Conservation (phyloP, 495 filamentous ascomycete species). For the Talaromyces borbonicus region DNA sequence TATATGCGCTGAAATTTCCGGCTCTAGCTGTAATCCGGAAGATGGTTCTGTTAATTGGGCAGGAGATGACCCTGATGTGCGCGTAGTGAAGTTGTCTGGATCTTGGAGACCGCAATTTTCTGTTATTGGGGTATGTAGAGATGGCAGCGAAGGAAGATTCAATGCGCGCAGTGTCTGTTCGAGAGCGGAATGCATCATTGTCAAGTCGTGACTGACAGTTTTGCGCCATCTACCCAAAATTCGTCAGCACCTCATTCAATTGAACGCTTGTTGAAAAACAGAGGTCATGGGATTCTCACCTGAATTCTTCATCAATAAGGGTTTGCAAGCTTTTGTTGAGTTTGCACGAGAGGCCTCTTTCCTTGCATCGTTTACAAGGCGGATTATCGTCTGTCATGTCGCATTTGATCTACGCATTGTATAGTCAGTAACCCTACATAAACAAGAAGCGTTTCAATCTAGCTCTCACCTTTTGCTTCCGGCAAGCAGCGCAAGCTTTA, state of each 20-base stretch:
- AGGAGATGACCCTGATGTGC: conserved; percentile 9
- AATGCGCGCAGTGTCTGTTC: conserved; percentile 13
- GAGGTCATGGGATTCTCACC: conserved; percentile 12
- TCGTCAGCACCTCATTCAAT: not conserved
- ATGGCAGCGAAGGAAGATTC: conserved; percentile 13
- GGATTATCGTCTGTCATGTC: conserved; percentile 27
- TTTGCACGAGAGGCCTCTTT: conserved; percentile 29
- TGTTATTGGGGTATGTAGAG: conserved; percentile 5
- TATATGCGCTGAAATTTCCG: conserved; percentile 23
- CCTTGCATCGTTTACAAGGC: conserved; percentile 30
- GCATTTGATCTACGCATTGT: conserved; percentile 30
- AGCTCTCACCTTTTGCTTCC: conserved; percentile 26
- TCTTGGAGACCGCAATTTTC: not conserved
- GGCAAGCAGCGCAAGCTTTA: conserved; percentile 35
- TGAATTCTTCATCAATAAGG: conserved; percentile 25
- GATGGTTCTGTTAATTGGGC: conserved; percentile 17
- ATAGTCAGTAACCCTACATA: not conserved
- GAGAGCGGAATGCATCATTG: conserved; percentile 14
- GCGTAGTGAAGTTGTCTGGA: not conserved
- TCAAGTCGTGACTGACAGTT: conserved; percentile 13
- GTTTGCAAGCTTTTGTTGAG: conserved; percentile 38
- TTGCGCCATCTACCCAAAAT: conserved; percentile 10
- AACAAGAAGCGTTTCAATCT: not conserved
- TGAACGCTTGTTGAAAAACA: not conserved
- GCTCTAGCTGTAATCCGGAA: conserved; percentile 9